Evolutionary conservation across 2,329 filamentous ascomycete genomes (phyloP), one percentile per base, ranked within the genome.

Genomic region (Phialophora chinensis): DNA sequence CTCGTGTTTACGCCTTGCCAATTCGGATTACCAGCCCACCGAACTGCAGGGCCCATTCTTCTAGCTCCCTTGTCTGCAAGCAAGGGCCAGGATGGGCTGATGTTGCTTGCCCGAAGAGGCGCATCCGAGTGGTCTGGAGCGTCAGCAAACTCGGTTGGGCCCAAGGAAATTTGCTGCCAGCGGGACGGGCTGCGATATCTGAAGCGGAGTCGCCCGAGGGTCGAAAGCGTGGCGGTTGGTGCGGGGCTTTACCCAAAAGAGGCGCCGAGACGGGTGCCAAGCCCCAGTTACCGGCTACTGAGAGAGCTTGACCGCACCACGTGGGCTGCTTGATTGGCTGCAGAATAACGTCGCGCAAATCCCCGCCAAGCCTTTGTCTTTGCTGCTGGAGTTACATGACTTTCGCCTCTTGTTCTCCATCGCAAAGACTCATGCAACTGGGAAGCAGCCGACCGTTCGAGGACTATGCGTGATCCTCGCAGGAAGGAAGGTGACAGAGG

Each of bases 241-340:
- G 53, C 52, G 52, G 61, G 12, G 53, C 33, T 31, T 63, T 49
- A 2, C 61, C 53, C 35, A 25, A 62, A 54, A 47, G 2, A 56
- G 33, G 17, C 49, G 17, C 27, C 33, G 4, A 8, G 56, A 23
- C 33, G 38, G 29, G 31, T 2, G 31, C 55, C 62, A 42, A 60
- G 42, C 17, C 14, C 60, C 25, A 63, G 44, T 44, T 42, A 42
- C 60, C 59, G 60, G 29, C 60, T 55, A 60, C 27, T 66, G 29
- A 58, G 5, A 33, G 53, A 12, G 33, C 33, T 29, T 29, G 29
- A 52, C 29, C 12, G 10, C 27, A 29, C 47, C 66, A 68, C 66
- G 66, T 68, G 65, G 55, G 55, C 25, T 0, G 8, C 27, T 60
- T 68, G 63, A 68, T 68, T 68, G 66, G 66, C 53, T 63, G 38